Base-by-base conservation (phyloP, 1,284 basidiomycete species). In the Tilletiopsis washingtonensis region DNA sequence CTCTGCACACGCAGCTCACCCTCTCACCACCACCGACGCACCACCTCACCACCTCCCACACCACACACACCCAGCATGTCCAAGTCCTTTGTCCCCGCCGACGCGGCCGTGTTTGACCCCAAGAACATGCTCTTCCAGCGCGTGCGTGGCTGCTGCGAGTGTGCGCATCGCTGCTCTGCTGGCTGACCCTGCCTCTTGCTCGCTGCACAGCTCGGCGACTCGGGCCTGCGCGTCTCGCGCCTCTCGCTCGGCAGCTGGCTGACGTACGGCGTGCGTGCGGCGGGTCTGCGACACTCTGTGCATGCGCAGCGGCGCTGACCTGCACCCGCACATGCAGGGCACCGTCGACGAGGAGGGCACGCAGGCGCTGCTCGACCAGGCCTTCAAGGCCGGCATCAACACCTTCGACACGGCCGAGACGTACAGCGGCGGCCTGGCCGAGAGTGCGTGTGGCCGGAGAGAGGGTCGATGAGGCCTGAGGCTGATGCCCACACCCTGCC, bases 401-500 rank as follows among this genome's bases (percentile, higher is more conserved):
- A 79, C 82, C 77, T 85, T 82, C 56, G 81, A 82, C 67, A 81
- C 79, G 27, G 81, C 81, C 27, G 82, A 84, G 64, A 77, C 70
- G 1, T 89, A 90, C 73, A 34, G 32, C 32, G 32, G 32, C 17
- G 32, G 32, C 1, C 12, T 12, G 3, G 12, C 12, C 32, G 32
- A 34, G 32, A 3, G 32, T 34, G 32, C 2, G 32, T 34, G 32
- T 34, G 17, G 32, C 12, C 12, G 32, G 32, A 34, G 32, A 34
- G 32, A 17, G 12, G 32, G 17, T 34, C 12, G 12, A 12, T 34
- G 32, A 34, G 32, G 12, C 17, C 12, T 34, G 32, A 34, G 12
- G 32, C 32, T 34, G 32, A 2, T 34, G 32, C 17, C 12, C 32
- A 12, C 32, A 3, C 12, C 17, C 12, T 17, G 3, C 29, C n/a